Conservation (phyloP, 192 early-diverging fungal species). For the Cladochytrium replicatum region DNA sequence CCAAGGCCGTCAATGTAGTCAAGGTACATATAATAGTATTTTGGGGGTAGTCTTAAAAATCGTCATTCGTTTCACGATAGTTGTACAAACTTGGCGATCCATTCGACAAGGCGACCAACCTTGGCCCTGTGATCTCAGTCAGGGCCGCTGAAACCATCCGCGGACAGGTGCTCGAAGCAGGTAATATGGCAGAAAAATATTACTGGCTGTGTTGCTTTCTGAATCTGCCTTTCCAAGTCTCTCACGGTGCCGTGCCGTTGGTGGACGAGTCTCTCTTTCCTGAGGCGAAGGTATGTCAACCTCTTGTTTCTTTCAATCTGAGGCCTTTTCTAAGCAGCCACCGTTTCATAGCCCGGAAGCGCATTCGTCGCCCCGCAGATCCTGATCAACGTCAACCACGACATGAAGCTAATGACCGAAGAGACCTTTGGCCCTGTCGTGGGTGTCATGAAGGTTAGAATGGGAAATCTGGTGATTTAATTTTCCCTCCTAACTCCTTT, state of each 20-base stretch:
- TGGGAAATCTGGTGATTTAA: neutral
- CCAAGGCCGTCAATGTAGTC: constrained; percentile 41
- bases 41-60: too few relatives aligned
- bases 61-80: constrained; percentile 1
- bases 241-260: constrained; percentile 54
- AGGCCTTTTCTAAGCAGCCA: neutral
- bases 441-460: constrained; percentile 58
- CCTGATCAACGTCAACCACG: constrained; percentile 61
- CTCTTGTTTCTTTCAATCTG: too few relatives aligned
- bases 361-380: constrained; percentile 69
- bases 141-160: constrained; percentile 61
- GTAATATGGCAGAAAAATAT: too few relatives aligned
- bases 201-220: too few relatives aligned
- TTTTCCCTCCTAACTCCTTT: constrained; percentile 1
- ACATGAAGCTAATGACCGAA: constrained; percentile 67
- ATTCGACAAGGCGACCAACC: constrained; percentile 42
- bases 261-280: constrained; percentile 50
- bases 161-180: constrained; percentile 55
- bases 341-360: constrained; percentile 30
- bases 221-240: constrained; percentile 21
- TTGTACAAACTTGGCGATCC: constrained; percentile 64
- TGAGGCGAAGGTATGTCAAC: constrained; percentile 32
- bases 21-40: too few relatives aligned
- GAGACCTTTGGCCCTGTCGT: constrained; percentile 80
- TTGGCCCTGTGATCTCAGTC: constrained; percentile 66